Evolutionary conservation across 805 yeast genomes (phyloP).

Genomic region (Yarrowia deformans): DNA sequence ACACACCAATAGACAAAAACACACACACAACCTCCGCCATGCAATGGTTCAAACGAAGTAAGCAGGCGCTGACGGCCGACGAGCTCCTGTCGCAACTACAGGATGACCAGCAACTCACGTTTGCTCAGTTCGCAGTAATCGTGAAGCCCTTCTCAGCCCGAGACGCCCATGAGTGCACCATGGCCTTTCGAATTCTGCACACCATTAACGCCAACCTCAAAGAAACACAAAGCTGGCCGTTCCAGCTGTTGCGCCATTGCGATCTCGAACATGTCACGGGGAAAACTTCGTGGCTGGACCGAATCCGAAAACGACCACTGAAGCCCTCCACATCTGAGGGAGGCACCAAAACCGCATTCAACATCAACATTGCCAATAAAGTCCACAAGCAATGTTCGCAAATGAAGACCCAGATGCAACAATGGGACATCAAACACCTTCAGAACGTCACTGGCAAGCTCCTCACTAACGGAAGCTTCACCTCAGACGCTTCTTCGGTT

Average conservation of each 20-base stretch:
- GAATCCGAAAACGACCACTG: slow-evolving; percentile 2
- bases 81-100: slow-evolving; percentile 35
- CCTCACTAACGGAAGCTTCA: slow-evolving; percentile 38
- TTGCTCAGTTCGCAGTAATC: slow-evolving; percentile 37
- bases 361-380: slow-evolving; percentile 32
- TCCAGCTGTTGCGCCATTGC: slow-evolving; percentile 45
- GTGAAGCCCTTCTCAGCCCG: slow-evolving; percentile 36
- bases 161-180: slow-evolving; percentile 39
- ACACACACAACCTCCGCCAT: slow-evolving; percentile 1
- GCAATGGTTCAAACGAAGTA: slow-evolving; percentile 32
- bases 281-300: slow-evolving; percentile 28
- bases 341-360: slow-evolving; percentile 35
- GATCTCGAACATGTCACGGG: slow-evolving; percentile 45
- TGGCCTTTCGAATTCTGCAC: slow-evolving; percentile 45
- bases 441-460: slow-evolving; percentile 45
- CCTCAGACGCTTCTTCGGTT: slow-evolving; percentile 47
- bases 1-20: too few species aligned
- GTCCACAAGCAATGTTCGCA: slow-evolving; percentile 20
- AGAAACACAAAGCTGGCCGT: slow-evolving; percentile 49
- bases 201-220: slow-evolving; percentile 43
- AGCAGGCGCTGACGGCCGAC: slow-evolving; percentile 35
- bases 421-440: slow-evolving; percentile 47
- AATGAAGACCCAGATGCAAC: slow-evolving; percentile 41
- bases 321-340: slow-evolving; percentile 42
- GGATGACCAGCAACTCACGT: slow-evolving; percentile 37